These are phyloP conservation scores for Herpetospermum pedunculosum DNA, from an alignment of 306 rosid species.

Conservation along the genomic window DNA sequence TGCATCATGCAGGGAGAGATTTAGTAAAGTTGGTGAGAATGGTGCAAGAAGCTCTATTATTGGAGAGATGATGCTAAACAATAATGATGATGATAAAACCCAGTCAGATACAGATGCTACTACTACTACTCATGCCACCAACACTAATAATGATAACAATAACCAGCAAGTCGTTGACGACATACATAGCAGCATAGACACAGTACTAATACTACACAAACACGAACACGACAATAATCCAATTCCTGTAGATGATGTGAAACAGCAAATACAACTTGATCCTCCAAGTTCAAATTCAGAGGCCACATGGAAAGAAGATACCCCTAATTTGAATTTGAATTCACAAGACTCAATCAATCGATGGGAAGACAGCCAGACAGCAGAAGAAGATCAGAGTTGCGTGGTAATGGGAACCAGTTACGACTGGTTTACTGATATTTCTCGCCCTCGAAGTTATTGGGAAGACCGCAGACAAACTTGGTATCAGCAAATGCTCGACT, in stretches of 20 bases:
- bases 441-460: conserved; percentile 87
- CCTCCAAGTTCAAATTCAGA: neutral
- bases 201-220: no score
- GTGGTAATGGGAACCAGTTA: conserved; percentile 29
- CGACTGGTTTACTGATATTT: conserved; percentile 68
- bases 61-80: conserved; percentile 13
- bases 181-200: neutral
- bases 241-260: no score
- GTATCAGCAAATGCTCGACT: conserved; percentile 68
- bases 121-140: neutral
- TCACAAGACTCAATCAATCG: conserved; percentile 12
- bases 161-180: neutral
- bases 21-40: conserved; percentile 20
- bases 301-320: neutral
- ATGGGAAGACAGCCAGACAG: conserved; percentile 25
- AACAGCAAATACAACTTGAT: no score
- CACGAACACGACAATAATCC: neutral
- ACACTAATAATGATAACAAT: neutral
- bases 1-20: conserved; percentile 43
- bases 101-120: neutral
- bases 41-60: conserved; percentile 11
- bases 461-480: conserved; percentile 69
- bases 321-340: neutral
- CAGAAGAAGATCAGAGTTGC: conserved; percentile 8
- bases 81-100: conserved; percentile 4